Base-by-base conservation (phyloP, 306 rosid genomes). In the Albizia julibrissin region DNA sequence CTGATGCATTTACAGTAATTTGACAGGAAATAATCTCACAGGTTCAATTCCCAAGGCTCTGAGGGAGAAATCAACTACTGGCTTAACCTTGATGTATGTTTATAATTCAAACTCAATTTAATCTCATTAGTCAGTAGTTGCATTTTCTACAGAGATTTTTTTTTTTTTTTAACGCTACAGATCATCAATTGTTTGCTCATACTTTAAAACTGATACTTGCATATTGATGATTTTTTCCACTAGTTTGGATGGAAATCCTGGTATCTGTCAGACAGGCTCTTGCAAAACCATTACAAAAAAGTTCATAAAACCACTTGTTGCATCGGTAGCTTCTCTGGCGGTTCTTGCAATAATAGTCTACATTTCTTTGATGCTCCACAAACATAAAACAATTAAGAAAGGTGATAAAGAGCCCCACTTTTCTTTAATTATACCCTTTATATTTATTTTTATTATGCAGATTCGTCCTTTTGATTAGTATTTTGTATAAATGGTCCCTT, bases 61-160 rank as follows among this genome's bases (percentile, higher is more conserved):
- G 37, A 72, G 31, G 24, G 54, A 43, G 37, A 70, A 43, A 39
- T 43, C 27, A 13, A 16, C 15, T 59, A 59, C 67, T 59, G 67
- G 65, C 29, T 72, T 85, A 26, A 26, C 34, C 33, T 65, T 81
- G 27, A 81, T 76, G 83, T 85, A 13, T 7, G 46, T 9, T 66
- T 5, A 6, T n/a, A 34, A 34, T 68, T 0, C 15, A 27, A 66
- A 16, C 64, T 56, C 10, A 21, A 18, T 19, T 21, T 56, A 10
- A 56, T 56, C 34, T 31, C 40, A 66, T 18, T 66, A 34, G 8
- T 6, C 40, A 34, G 71, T 16, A 66, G 24, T 66, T 66, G 13
- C 44, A 31, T 66, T 16, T 37, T 65, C 44, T 31, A 66, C 6
- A 37, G 13, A 19, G 27, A 68, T 19, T 37, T 8, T 22, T 14